Base-by-base conservation (phyloP, 2,329 filamentous ascomycete genomes). In the Nemania serpens region DNA sequence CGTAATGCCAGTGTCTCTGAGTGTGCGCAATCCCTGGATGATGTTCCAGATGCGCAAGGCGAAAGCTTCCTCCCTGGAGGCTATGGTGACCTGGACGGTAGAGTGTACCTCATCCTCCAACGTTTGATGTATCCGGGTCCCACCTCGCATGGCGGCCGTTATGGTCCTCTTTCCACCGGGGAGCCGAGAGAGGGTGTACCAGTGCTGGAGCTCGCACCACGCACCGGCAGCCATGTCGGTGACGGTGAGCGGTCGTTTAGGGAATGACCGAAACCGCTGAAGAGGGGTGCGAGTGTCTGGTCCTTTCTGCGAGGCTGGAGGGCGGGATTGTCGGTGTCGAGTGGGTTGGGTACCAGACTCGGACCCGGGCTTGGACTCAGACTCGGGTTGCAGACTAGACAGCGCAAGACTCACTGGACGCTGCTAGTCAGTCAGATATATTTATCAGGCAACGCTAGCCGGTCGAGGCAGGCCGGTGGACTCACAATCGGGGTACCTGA, bases 171-270 rank as follows among this genome's bases (percentile, higher is more conserved):
- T 85, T 0, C 94, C 95, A 71, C 89, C 79, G 0, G 83, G 84
- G 3, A 85, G 86, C 56, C 86, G 88, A 2, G 88, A 91, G 56
- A 99, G 82, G 0, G 87, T 91, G 76, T 96, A 97, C 81, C 88
- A 93, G 70, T 97, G 96, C 74, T 98, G 93, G 61, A 98, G 75
- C 75, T 99, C 94, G 74, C 95, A 99, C 95, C 95, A 99, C 7
- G 93, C 89, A 2, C 93, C 93, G 1, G 91, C 90, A 0, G 93
- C 87, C 22, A 98, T 78, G 74, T 99, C 95, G 2, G 91, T 93
- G 1, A 98, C 95, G 0, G 91, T 92, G 7, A 98, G 82, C 0
- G 91, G 87, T 72, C 91, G 94, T 70, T 83, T 88, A 0, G 91
- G 91, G 58, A 84, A 88, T 1, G 86, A 87, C 39, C 93, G 88